Conservation (phyloP, 1,284 basidiomycete genomes). For the Somion occarium region DNA sequence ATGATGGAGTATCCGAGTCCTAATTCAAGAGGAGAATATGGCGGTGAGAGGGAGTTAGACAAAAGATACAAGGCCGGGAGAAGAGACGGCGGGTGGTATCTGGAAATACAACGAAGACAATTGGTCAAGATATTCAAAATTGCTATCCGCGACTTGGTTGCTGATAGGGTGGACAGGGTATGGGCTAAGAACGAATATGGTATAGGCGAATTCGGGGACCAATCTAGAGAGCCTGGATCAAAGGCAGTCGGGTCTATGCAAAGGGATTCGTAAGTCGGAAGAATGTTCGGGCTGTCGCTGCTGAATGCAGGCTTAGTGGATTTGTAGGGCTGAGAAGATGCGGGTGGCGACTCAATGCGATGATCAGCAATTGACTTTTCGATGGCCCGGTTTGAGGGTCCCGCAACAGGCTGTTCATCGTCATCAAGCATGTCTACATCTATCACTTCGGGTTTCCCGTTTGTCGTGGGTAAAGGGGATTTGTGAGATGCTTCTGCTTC, state of each 20-base stretch:
- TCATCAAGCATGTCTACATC: constrained; percentile 27
- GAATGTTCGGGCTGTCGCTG: constrained; percentile 1
- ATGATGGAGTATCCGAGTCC: constrained; percentile 77
- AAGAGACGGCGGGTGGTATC: constrained; percentile 67
- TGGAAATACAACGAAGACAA: constrained; percentile 64
- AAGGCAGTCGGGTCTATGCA: constrained; percentile 44
- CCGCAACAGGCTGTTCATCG: constrained; percentile 4
- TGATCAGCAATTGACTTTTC: background rate
- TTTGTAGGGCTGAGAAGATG: background rate
- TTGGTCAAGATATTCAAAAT: constrained; percentile 85
- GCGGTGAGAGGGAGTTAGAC: constrained; percentile 81
- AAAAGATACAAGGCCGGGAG: constrained; percentile 85
- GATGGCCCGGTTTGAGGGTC: background rate
- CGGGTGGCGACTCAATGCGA: background rate
- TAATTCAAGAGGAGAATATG: constrained; percentile 72
- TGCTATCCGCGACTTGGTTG: constrained; percentile 77
- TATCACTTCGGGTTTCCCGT: constrained; percentile 22
- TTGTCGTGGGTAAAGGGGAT: constrained; percentile 6
- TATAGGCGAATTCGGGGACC: constrained; percentile 38
- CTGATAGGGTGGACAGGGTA: constrained; percentile 67
- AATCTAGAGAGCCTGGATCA: constrained; percentile 31
- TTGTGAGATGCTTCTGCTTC: constrained; percentile 11
- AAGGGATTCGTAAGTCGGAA: constrained; percentile 30
- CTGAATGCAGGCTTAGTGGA: constrained; percentile 4
- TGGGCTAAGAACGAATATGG: constrained; percentile 84